These are phyloP conservation scores for Zalaria sp. DNA, from an alignment of 2,329 filamentous ascomycete genomes.

Conservation along the genomic window DNA sequence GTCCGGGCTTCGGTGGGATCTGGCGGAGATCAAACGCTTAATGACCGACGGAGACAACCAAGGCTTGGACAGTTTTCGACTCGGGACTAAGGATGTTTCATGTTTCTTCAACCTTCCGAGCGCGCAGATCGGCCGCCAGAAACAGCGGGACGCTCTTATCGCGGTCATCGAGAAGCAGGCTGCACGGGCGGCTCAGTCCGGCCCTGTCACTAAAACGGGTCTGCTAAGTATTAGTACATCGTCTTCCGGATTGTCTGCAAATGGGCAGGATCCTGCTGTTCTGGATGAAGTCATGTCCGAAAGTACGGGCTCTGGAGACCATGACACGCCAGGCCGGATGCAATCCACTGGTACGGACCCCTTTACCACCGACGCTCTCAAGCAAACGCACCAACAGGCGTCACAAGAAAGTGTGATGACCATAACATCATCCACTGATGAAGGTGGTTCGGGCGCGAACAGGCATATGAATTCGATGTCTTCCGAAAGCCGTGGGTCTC, in stretches of 20 bases:
- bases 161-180: conserved; percentile 65
- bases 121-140: conserved; percentile 63
- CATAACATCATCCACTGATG: no score
- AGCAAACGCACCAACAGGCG: conserved; percentile 4
- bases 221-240: conserved; percentile 36
- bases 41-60: conserved; percentile 60
- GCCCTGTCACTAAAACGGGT: conserved; percentile 22
- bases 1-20: conserved; percentile 70
- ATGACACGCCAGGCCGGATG: conserved; percentile 1
- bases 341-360: not conserved
- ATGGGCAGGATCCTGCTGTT: conserved; percentile 12
- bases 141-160: conserved; percentile 57
- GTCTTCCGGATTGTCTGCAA: conserved; percentile 15
- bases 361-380: not conserved
- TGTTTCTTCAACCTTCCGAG: conserved; percentile 82
- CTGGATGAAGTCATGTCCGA: conserved; percentile 33
- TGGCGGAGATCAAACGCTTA: conserved; percentile 59
- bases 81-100: conserved; percentile 75
- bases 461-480: not conserved
- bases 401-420: conserved; percentile 13
- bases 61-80: conserved; percentile 57
- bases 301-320: conserved; percentile 15
- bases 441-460: not conserved
- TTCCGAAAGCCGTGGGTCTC: not conserved
- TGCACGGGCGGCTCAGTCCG: conserved; percentile 38